Percentiles rank a stretch among this genome's conserved stretches.
Conservation (phyloP, 2,329 filamentous ascomycete genomes). For the Nothomitra cinnamomea region DNA sequence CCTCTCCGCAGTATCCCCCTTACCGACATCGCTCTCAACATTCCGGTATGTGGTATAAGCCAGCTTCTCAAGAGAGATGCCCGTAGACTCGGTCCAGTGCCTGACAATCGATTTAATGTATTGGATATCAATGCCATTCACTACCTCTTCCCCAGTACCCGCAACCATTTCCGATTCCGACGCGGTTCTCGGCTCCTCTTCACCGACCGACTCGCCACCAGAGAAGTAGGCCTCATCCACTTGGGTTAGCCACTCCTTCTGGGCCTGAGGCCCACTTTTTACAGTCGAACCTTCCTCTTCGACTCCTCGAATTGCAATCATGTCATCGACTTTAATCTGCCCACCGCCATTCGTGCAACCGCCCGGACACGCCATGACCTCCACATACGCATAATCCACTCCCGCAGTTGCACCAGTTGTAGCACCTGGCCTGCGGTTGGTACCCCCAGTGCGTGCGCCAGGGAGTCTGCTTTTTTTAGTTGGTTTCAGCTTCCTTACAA, state of each 20-base stretch:
- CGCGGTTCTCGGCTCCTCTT: slow-evolving; percentile 14
- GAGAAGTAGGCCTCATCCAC: slow-evolving; percentile 89
- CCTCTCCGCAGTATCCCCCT: slow-evolving; percentile 52
- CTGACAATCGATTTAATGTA: slow-evolving; percentile 51
- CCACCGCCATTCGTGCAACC: slow-evolving; percentile 96
- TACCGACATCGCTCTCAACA: slow-evolving; percentile 90
- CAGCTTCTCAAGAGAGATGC: slow-evolving; percentile 53
- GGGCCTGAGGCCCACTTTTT: slow-evolving; percentile 31
- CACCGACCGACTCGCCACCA: slow-evolving; percentile 37
- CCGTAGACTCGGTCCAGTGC: slow-evolving; percentile 61
- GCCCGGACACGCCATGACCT: slow-evolving; percentile 98
- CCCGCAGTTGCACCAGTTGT: slow-evolving; percentile 19
- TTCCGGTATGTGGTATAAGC: slow-evolving; percentile 77
- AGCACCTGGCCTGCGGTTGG: slow-evolving; percentile 35
- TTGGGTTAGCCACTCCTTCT: slow-evolving; percentile 67
- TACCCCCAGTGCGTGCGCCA: slow-evolving; percentile 46
- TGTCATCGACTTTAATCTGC: slow-evolving; percentile 81
- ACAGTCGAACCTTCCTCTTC: slow-evolving; percentile 15
- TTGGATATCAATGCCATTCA: slow-evolving; percentile 48
- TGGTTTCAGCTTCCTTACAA: slow-evolving; percentile 83
- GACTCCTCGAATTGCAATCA: slow-evolving; percentile 26
- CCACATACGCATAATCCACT: slow-evolving; percentile 75
- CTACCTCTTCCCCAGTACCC: slow-evolving; percentile 8
- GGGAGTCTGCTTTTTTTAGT: slow-evolving; percentile 62
- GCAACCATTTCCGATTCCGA: slow-evolving; percentile 12